Conservation (phyloP, 306 rosid genomes). For the Sophora flavescens region DNA sequence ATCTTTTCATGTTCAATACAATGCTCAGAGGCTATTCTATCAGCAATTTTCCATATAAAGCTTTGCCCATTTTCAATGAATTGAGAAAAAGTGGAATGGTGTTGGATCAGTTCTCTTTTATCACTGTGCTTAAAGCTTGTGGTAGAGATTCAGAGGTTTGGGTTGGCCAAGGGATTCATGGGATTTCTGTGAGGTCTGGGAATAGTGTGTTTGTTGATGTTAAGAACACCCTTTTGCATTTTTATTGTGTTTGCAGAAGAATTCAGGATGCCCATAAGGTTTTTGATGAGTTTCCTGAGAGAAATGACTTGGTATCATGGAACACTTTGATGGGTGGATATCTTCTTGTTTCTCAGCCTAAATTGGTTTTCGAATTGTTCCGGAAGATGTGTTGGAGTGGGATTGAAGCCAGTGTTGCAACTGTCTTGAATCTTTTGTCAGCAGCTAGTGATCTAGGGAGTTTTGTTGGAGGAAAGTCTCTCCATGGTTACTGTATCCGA, state of each 20-base stretch:
- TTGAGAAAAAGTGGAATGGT: constrained; percentile 50
- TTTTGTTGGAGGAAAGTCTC: constrained; percentile 49
- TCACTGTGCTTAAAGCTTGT: constrained; percentile 63
- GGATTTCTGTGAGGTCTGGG: constrained; percentile 66
- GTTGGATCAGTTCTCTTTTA: constrained; percentile 66
- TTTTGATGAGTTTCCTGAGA: constrained; percentile 64
- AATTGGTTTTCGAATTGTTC: constrained; percentile 57
- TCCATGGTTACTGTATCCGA: constrained; percentile 66
- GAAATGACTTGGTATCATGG: constrained; percentile 70
- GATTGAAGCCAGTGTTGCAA: constrained; percentile 55
- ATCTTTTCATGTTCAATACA: constrained; percentile 76
- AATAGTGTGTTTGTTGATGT: constrained; percentile 56
- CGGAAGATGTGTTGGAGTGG: constrained; percentile 55
- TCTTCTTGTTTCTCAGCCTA: constrained; percentile 56
- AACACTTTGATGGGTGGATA: constrained; percentile 76
- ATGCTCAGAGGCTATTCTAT: constrained; percentile 71
- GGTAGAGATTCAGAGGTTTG: constrained; percentile 53
- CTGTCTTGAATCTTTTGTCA: constrained; percentile 59
- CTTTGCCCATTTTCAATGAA: constrained; percentile 62
- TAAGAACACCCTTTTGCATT: constrained; percentile 63
- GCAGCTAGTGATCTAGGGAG: constrained; percentile 58
- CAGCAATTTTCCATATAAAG: constrained; percentile 53
- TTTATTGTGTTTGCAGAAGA: constrained; percentile 60
- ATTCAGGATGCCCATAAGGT: constrained; percentile 63
- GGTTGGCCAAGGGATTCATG: constrained; percentile 72